Evolutionary conservation across 148 eudicot species (phyloP), one percentile per base, ranked within the genome.

Genomic region (Limonium bicolor): DNA sequence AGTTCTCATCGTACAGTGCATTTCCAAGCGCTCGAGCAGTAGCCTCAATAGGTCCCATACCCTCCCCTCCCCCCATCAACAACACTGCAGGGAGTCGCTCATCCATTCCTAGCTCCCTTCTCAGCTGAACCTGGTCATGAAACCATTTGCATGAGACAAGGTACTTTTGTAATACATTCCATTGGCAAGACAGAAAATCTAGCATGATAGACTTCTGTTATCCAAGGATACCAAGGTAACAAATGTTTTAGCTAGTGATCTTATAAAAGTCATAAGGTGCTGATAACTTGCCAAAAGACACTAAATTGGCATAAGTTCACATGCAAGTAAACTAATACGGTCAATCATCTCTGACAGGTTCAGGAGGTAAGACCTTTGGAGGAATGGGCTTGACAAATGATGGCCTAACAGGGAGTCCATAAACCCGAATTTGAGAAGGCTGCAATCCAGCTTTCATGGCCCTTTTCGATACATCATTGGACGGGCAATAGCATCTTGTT

Each of bases 51-150:
- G 97, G 97, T 9, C 95, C 97, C 97, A 90, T 90, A 48, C 97
- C 97, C 78, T 90, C 97, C 34, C 97, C 97, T 62, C 97, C 97
- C 36, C 97, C 97, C 93, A 90, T 84, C 48, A 90, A 59, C 59
- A 90, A 49, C 35, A 75, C 97, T 34, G 85, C 82, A 40, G 97
- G 97, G 19, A 84, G 82, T 41, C 72, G 64, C 59, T 80, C 95
- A 33, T 80, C 93, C 93, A 90, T 74, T 50, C 87, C 97, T 12
- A 84, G 70, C 46, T 80, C 87, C 71, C 58, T 90, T 67, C 95
- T 72, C 62, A 90, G 62, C 57, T 68, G 84, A 31, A 51, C 61
- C 97, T 90, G 75, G n/a, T n/a, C n/a, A n/a, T n/a, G n/a, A n/a
- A n/a, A n/a, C n/a, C n/a, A n/a, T n/a, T n/a, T n/a, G n/a, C n/a